phyloP scores from a whole-genome alignment of 257 asterid genomes.

The Mentha longifolia region DNA sequence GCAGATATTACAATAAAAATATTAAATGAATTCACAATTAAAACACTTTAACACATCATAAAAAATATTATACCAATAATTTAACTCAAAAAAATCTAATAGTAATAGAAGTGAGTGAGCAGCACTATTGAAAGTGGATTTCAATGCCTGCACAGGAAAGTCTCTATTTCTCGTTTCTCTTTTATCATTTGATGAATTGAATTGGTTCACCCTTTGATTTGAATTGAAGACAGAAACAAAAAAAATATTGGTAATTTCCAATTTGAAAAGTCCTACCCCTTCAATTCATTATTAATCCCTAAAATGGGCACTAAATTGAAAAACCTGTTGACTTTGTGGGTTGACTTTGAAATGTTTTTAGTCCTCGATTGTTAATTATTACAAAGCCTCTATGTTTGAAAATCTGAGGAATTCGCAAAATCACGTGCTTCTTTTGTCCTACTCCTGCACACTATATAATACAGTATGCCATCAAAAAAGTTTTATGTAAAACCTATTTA shows the following conservation, averaged over 20 bases:
- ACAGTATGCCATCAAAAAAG: not conserved
- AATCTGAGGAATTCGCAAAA: not conserved
- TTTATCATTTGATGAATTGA: not conserved
- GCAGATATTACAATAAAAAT: too few relatives aligned
- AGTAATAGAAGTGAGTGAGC: too few relatives aligned
- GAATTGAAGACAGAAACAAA: not conserved
- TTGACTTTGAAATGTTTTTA: slow-evolving; percentile 31
- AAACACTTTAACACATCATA: too few relatives aligned
- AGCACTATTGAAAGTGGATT: not conserved
- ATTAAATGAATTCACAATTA: too few relatives aligned
- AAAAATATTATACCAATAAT: too few relatives aligned
- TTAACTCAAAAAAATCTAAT: too few relatives aligned
- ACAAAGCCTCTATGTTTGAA: slow-evolving; percentile 24
- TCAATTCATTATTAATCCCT: not conserved
- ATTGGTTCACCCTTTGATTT: not conserved
- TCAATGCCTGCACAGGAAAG: slow-evolving; percentile 1
- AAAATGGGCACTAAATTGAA: slow-evolving; percentile 21
- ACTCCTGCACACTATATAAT: too few relatives aligned
- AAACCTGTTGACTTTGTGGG: slow-evolving; percentile 22
- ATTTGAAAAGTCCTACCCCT: too few relatives aligned
- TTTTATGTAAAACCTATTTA: too few relatives aligned
- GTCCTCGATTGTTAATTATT: slow-evolving; percentile 25
- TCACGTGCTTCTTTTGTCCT: not conserved
- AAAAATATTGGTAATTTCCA: slow-evolving; percentile 24
- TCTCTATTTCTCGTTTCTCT: not conserved